Conservation (phyloP, 2,329 filamentous ascomycete genomes). For the Beauveria scarabaeidicola region DNA sequence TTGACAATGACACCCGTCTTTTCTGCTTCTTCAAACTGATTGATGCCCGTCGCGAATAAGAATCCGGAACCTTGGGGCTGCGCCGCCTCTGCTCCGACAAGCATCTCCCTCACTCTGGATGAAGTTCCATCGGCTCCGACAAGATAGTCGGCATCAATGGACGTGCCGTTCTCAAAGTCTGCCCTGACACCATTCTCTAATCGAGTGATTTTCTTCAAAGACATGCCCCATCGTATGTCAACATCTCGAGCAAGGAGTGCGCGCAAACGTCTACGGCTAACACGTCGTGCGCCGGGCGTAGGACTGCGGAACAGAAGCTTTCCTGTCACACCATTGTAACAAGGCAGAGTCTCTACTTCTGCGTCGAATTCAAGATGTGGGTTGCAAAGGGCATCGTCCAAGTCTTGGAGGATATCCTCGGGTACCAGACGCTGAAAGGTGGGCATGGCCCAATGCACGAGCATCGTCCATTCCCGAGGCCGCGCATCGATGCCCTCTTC, state of each 20-base stretch:
- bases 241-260: conserved; percentile 23
- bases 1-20: conserved; percentile 21
- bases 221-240: conserved; percentile 25
- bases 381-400: conserved; percentile 27
- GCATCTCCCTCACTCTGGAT: conserved; percentile 23
- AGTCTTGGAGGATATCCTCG: conserved; percentile 19
- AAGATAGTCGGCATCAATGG: conserved; percentile 19
- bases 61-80: conserved; percentile 19
- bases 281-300: conserved; percentile 25
- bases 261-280: conserved; percentile 26
- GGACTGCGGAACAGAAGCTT: conserved; percentile 26
- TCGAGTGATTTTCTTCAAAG: conserved; percentile 11
- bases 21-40: conserved; percentile 17
- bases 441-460: conserved; percentile 32
- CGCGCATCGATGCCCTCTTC: conserved; percentile 22
- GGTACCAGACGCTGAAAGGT: conserved; percentile 27
- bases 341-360: conserved; percentile 22
- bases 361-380: conserved; percentile 24
- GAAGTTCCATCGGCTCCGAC: conserved; percentile 25
- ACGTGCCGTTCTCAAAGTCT: conserved; percentile 20
- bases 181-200: conserved; percentile 15
- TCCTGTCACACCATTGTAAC: conserved; percentile 27
- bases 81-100: conserved; percentile 21
- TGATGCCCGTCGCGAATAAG: conserved; percentile 23
- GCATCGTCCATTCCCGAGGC: conserved; percentile 30